Evolutionary conservation across 2,329 filamentous ascomycete genomes (phyloP), one percentile per base, ranked within the genome.

Genomic region (Camptophora hylomeconis): DNA sequence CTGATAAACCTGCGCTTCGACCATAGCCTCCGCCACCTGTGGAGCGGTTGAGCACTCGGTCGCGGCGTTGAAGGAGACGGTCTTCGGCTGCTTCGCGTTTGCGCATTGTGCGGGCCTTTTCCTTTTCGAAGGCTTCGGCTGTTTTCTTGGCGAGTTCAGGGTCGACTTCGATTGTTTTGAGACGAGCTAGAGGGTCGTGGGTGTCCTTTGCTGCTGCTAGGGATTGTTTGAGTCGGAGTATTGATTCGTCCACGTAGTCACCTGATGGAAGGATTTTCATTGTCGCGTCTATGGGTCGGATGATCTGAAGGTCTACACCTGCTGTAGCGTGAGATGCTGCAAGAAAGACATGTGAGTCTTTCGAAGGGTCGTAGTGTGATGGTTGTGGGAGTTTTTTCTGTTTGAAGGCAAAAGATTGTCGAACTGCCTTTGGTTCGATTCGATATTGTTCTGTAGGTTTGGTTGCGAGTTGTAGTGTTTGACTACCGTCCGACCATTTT

Each of bases 401-500:
- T 33, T 52, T 43, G 10, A 63, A 59, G 39, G 57, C 63, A 38
- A 69, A 69, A 17, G 67, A 68, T 21, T 45, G 44, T 13, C 42
- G 39, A 28, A 78, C 59, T 24, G 67, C 51, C 45, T 71, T 69
- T 19, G 67, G 59, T 35, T 66, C 53, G 32, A 75, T 66, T 36
- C 66, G 61, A 50, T 73, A 75, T 41, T 76, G 72, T 32, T 65
- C 65, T 19, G 55, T 61, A 2, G 72, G 69, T 20, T 72, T 65
- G 9, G 67, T 73, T 14, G 71, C 73, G 20, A 77, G 59, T 44
- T 79, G 74, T 3, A 79, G 56, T 2, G 73, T 77, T 25, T 77
- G 52, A 4, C 69, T 75, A 20, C 74, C 74, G 44, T 79, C 73
- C 11, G 71, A 73, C 74, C 74, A 79, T 38, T 68, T 65, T 27